Evolutionary conservation across 2,329 filamentous ascomycete genomes (phyloP).

Genomic region (Diaporthe eres): DNA sequence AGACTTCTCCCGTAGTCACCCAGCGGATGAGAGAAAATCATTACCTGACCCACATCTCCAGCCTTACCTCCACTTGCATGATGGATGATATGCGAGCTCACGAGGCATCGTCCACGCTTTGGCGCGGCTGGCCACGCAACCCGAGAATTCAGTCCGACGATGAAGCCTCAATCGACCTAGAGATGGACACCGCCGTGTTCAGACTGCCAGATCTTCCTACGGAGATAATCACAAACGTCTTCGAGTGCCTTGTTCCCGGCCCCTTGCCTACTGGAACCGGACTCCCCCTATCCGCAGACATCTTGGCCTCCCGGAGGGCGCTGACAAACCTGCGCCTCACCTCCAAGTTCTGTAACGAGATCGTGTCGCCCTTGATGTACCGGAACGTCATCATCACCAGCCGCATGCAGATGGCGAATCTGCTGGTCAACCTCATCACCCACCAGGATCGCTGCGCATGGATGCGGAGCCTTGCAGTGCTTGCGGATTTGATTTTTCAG

Average conservation of each 20-base stretch:
- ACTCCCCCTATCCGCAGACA: not conserved
- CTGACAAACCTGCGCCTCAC: not conserved
- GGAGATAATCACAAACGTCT: not conserved
- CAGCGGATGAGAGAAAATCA: too few species aligned
- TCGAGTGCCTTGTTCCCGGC: not conserved
- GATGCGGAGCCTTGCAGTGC: not conserved
- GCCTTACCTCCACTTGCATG: too few species aligned
- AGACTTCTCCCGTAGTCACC: too few species aligned
- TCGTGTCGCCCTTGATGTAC: not conserved
- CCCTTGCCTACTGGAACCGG: not conserved
- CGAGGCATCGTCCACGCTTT: too few species aligned
- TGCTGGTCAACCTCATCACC: not conserved
- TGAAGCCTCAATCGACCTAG: not conserved
- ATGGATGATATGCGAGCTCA: too few species aligned
- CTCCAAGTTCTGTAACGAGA: not conserved
- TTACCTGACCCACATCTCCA: too few species aligned
- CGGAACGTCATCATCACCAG: not conserved
- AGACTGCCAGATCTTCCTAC: not conserved
- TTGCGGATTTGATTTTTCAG: not conserved
- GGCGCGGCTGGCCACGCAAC: too few species aligned
- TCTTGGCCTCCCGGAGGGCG: not conserved
- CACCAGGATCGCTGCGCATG: not conserved
- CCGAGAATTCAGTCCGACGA: too few species aligned
- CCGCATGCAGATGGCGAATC: not conserved
- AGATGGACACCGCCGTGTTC: not conserved